A percentile compares a stretch with the other conserved stretches of the same genome.
Conservation (phyloP, 2,329 filamentous ascomycete genomes). For the Monosporascus sp. region DNA sequence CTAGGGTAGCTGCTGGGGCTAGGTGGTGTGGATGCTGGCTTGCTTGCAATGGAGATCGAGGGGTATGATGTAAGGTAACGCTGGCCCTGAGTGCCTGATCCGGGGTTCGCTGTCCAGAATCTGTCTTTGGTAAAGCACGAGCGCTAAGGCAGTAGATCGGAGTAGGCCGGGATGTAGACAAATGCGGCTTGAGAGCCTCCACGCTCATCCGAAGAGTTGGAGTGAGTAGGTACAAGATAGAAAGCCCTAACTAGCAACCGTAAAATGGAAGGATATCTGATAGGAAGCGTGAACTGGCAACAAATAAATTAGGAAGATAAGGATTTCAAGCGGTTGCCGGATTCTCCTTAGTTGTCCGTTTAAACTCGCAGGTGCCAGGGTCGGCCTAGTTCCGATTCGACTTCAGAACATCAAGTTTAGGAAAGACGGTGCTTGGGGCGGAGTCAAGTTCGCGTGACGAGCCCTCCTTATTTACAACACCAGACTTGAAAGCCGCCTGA, state of each 20-base stretch:
- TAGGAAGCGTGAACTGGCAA: neutral
- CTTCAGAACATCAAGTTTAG: neutral
- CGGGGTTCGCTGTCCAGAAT: neutral
- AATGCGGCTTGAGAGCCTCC: neutral
- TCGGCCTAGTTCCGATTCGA: neutral
- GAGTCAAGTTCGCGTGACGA: neutral
- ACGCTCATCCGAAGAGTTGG: neutral
- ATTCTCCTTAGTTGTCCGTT: neutral
- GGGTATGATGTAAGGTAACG: neutral
- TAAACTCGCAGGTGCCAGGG: neutral
- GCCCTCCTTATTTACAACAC: neutral
- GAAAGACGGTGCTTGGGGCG: neutral
- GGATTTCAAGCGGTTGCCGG: neutral
- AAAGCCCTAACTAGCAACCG: neutral
- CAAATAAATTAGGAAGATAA: neutral
- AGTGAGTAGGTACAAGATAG: neutral
- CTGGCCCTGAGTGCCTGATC: neutral
- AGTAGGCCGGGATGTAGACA: neutral
- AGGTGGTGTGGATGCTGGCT: neutral
- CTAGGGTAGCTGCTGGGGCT: neutral
- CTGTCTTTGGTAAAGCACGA: neutral
- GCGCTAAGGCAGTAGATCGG: neutral
- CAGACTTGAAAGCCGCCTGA: neutral
- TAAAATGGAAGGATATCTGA: neutral
- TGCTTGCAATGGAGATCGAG: neutral